Percentiles rank a stretch among this genome's conserved stretches.
phyloP scores from a whole-genome alignment of 2,329 filamentous ascomycete species.

The Epichloe coenophiala region DNA sequence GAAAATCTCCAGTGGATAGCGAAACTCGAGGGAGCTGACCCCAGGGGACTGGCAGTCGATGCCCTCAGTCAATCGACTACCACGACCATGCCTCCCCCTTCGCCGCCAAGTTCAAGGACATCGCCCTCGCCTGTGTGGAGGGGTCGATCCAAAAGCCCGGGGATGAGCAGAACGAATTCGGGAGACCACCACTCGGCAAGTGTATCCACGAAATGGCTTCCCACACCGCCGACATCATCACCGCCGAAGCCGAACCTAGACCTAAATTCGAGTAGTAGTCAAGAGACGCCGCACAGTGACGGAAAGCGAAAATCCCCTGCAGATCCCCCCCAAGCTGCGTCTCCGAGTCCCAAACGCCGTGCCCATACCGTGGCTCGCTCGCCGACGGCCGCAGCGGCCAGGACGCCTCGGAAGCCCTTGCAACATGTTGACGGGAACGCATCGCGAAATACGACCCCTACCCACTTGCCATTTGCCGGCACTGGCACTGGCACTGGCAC shows the following conservation, averaged over 20 bases:
- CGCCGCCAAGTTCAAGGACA: constrained; percentile 11
- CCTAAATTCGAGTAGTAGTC: not conserved
- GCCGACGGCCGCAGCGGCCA: not conserved
- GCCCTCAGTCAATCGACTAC: constrained; percentile 31
- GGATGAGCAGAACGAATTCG: not conserved
- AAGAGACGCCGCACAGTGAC: not conserved
- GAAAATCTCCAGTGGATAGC: constrained; percentile 49
- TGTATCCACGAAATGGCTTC: not conserved
- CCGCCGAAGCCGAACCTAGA: not conserved
- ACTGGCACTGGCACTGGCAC: too few relatives aligned
- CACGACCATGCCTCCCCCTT: constrained; percentile 23
- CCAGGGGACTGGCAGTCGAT: constrained; percentile 28
- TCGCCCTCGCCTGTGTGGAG: not conserved
- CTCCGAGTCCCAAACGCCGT: constrained; percentile 10
- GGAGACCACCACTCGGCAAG: not conserved
- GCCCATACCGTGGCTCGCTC: too few relatives aligned
- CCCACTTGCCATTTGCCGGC: not conserved
- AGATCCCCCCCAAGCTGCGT: not conserved
- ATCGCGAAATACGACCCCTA: constrained; percentile 1
- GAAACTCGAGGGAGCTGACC: constrained; percentile 43
- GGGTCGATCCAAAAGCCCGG: not conserved
- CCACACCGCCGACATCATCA: constrained; percentile 8
- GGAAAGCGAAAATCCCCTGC: constrained; percentile 4
- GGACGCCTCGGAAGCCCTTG: constrained; percentile 10
- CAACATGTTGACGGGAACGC: constrained; percentile 13